Evolutionary conservation across 2,329 filamentous ascomycete genomes (phyloP), one percentile per base, ranked within the genome.

Genomic region (Aquanectria penicillioides): DNA sequence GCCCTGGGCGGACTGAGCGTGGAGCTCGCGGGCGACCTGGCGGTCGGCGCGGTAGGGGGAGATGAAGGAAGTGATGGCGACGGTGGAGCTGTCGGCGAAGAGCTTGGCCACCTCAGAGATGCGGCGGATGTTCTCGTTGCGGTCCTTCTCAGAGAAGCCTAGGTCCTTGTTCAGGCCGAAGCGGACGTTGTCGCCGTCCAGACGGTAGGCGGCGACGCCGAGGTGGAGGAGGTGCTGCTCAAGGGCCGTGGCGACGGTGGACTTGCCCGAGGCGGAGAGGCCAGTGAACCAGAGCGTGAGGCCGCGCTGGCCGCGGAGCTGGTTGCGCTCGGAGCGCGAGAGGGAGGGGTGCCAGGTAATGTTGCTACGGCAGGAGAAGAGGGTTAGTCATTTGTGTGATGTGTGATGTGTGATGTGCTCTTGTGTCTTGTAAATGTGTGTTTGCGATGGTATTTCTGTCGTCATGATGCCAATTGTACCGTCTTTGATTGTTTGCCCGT

Each of bases 161-260:
- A 99, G 86, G 81, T 98, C 94, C 80, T 96, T 97, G 87, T 98
- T 99, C 68, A 99, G 85, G 13, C 95, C 95, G 81, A 98, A 97
- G 61, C 95, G 94, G 67, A 99, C 90, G 80, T 99, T 99, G 86
- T 99, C 95, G 72, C 94, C 95, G 79, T 99, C 95, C 25, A 99
- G 89, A 50, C 95, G 89, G 86, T 99, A 99, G 60, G 94, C 91
- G 54, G 89, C 82, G 48, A 95, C 82, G 37, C 89, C 90, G 10
- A 92, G 85, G 77, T 97, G 93, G 54, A 99, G 87, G 28, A 99
- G 89, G 78, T 97, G 93, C 82, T 97, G 94, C 83, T 99, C 95
- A 34, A 99, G 91, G 13, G 95, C 95, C 3, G 93, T 97, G 53
- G 95, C 95, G 63, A 99, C 92, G 57, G 95, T 99, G 49, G 94